Conservation (phyloP, 1,139 yeast genomes). For the Chernovozyma sophiae-reginae region DNA sequence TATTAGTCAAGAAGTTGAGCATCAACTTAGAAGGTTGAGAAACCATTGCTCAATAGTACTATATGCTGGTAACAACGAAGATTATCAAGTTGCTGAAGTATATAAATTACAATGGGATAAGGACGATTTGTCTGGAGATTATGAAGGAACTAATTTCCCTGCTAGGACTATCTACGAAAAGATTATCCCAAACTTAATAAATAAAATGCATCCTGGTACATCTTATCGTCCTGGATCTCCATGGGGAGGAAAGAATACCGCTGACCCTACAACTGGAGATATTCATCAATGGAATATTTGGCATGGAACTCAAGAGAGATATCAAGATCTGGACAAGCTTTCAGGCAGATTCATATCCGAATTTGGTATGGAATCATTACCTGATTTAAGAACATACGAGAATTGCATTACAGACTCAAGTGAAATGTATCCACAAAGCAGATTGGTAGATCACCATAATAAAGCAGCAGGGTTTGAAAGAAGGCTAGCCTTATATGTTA, state of each 20-base stretch:
- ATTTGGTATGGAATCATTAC: slow-evolving; percentile 45
- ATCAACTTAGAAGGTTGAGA: slow-evolving; percentile 34
- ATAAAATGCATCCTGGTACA: slow-evolving; percentile 18
- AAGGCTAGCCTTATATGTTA: slow-evolving; percentile 40
- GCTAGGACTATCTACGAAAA: slow-evolving; percentile 38
- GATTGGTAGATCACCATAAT: slow-evolving; percentile 35
- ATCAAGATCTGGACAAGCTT: slow-evolving; percentile 38
- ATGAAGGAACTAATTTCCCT: slow-evolving; percentile 32
- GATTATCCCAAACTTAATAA: slow-evolving; percentile 28
- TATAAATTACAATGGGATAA: slow-evolving; percentile 26
- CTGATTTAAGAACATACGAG: slow-evolving; percentile 24
- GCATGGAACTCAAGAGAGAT: slow-evolving; percentile 43
- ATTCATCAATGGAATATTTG: slow-evolving; percentile 49
- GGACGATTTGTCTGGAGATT: slow-evolving; percentile 22
- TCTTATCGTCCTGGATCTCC: slow-evolving; percentile 45
- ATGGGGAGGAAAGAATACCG: slow-evolving; percentile 30
- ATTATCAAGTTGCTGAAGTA: slow-evolving; percentile 41
- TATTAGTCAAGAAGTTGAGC: slow-evolving; percentile 29
- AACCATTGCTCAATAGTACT: slow-evolving; percentile 31
- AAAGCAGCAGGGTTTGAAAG: slow-evolving; percentile 44
- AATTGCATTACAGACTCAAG: slow-evolving; percentile 26
- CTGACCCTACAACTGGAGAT: slow-evolving; percentile 38
- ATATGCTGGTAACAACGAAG: slow-evolving; percentile 45
- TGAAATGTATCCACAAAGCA: slow-evolving; percentile 35
- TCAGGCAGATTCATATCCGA: slow-evolving; percentile 44